Evolutionary conservation across 768 basidiomycete genomes (phyloP), one percentile per base, ranked within the genome.

Genomic region (Trametes coccinea): DNA sequence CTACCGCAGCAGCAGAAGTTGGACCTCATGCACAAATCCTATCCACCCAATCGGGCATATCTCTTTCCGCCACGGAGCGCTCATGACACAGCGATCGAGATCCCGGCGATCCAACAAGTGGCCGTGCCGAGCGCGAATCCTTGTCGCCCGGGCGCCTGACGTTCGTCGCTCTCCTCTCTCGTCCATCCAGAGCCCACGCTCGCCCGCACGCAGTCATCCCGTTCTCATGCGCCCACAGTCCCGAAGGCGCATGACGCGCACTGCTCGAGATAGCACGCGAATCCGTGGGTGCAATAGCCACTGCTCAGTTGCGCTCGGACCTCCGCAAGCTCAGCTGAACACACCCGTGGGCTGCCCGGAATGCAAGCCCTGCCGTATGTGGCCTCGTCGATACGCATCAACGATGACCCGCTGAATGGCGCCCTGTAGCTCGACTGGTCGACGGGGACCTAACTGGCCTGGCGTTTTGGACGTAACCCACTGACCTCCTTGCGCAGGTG

Each of bases 71-170:
- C 39, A 8, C 39, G 39, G 13, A 14, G 41, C n/a, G 10, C 5
- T 14, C 10, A 43, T 13, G 37, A 40, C 13, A 30, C 30, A 17
- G 6, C 16, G 22, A 29, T 13, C 13, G 29, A 31, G 31, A 44
- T 29, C 48, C 52, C 59, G 52, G 59, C 30, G 47, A 60, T 8
- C 46, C 9, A 41, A 31, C 30, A 41, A 33, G 53, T 40, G 14
- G 52, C 59, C 59, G 59, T 60, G 59, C 59, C 59, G 59, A 53
- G 59, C 59, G 59, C 52, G 52, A 53, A 60, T 60, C 59, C 22
- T 22, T 50, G 41, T 11, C 10, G 34, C 31, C 30, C 30, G 9
- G 44, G n/a, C 6, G 16, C 11, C 34, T 43, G 41, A n/a, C 41
- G 41, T 14, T 16, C n/a, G 39, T 30, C 11, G 8, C 17, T 33